These are phyloP conservation scores for Helminthosporium solani DNA, from an alignment of 2,329 filamentous ascomycete genomes.

Conservation along the genomic window DNA sequence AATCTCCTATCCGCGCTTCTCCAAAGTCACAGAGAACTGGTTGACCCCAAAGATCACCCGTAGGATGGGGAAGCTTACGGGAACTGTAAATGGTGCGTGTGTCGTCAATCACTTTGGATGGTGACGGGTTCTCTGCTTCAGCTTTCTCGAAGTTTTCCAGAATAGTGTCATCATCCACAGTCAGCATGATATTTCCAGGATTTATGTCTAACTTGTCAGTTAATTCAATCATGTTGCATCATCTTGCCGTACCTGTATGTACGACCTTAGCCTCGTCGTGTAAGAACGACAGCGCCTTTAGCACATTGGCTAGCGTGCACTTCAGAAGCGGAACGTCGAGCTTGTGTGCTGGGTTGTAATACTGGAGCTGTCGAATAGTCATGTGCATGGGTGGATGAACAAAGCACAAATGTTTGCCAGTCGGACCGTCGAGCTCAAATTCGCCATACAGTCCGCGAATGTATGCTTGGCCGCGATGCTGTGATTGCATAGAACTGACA, in stretches of 20 bases:
- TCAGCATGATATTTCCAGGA: conserved; percentile 45
- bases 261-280: conserved; percentile 49
- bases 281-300: conserved; percentile 46
- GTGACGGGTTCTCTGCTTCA: conserved; percentile 42
- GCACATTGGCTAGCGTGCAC: conserved; percentile 38
- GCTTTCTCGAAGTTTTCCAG: conserved; percentile 39
- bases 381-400: conserved; percentile 31
- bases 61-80: conserved; percentile 32
- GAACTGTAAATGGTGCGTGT: conserved; percentile 22
- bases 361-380: conserved; percentile 29
- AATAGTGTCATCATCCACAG: conserved; percentile 40
- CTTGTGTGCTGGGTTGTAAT: conserved; percentile 18
- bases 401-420: conserved; percentile 25
- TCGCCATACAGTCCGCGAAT: conserved; percentile 19
- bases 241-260: conserved; percentile 45
- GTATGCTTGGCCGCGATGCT: conserved; percentile 23
- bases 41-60: conserved; percentile 28
- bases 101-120: conserved; percentile 39
- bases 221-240: conserved; percentile 10
- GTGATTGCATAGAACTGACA: conserved; percentile 24
- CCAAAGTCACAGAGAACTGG: conserved; percentile 45
- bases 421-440: conserved; percentile 25
- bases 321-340: conserved; percentile 20
- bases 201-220: conserved; percentile 44
- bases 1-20: conserved; percentile 33